Evolutionary conservation across 495 filamentous ascomycete genomes (phyloP).

Genomic region (Acidiella bohemica): DNA sequence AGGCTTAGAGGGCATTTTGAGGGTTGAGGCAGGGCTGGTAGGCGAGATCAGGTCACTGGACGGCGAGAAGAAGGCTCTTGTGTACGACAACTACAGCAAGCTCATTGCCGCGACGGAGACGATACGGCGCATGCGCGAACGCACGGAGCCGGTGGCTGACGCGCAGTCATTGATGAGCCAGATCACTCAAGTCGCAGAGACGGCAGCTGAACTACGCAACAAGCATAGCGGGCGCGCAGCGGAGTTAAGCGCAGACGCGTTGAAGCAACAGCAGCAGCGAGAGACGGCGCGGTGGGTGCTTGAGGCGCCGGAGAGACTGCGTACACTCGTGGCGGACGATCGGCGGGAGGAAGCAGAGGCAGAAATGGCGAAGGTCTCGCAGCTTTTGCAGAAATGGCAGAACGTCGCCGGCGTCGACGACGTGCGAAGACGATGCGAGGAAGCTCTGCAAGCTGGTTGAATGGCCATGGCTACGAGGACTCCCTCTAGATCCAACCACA

Average conservation of each 20-base stretch:
- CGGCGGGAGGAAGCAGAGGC: constrained; percentile 51
- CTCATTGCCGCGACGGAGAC: constrained; percentile 90
- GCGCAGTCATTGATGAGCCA: constrained; percentile 60
- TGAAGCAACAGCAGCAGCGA: constrained; percentile 39
- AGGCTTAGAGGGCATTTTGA: constrained; percentile 50
- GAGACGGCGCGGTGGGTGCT: constrained; percentile 63
- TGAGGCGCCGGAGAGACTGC: constrained; percentile 40
- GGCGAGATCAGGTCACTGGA: constrained; percentile 76
- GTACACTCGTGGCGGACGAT: constrained; percentile 37
- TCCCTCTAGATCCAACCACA: background rate
- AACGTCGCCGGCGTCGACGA: constrained; percentile 26
- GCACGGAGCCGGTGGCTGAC: constrained; percentile 61
- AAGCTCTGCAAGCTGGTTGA: constrained; percentile 2
- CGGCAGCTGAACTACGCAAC: constrained; percentile 48
- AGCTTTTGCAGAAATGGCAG: constrained; percentile 26
- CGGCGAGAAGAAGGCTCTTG: constrained; percentile 88
- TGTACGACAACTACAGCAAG: constrained; percentile 97
- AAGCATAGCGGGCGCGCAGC: constrained; percentile 27
- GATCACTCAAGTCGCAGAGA: constrained; percentile 69
- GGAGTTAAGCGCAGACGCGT: constrained; percentile 19
- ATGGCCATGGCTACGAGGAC: background rate
- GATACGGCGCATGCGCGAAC: constrained; percentile 68
- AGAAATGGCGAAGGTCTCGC: constrained; percentile 24
- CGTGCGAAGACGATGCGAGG: constrained; percentile 7
- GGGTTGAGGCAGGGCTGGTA: constrained; percentile 49